Percentiles rank a stretch among this genome's conserved stretches.
Evolutionary conservation across 2,329 filamentous ascomycete genomes (phyloP).

Genomic region (Alternaria postmessia): DNA sequence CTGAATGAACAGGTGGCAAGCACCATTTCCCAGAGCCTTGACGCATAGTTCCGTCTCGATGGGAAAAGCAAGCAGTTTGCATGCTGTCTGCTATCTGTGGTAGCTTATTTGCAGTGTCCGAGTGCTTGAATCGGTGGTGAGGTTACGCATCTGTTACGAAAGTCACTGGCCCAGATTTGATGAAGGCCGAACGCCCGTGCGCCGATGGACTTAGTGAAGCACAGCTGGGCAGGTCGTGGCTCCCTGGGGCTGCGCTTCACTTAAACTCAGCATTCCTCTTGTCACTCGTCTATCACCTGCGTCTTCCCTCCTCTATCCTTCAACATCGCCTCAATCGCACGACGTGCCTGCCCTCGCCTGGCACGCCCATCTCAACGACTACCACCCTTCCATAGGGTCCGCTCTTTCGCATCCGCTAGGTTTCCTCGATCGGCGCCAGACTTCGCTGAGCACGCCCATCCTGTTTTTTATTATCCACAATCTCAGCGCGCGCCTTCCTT

Average conservation of each 20-base stretch:
- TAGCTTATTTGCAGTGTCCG: background rate
- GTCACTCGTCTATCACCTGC: constrained; percentile 27
- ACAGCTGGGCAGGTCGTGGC: constrained; percentile 24
- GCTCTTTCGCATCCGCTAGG: constrained; percentile 36
- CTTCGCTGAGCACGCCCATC: constrained; percentile 41
- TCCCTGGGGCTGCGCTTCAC: constrained; percentile 37
- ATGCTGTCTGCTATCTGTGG: background rate
- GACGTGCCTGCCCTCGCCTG: constrained; percentile 24
- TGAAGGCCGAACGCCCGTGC: constrained; percentile 35
- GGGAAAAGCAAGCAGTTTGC: background rate
- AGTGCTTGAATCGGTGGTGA: constrained; percentile 4
- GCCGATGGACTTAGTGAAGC: constrained; percentile 30
- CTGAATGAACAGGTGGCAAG: constrained; percentile 14
- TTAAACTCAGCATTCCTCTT: constrained; percentile 44
- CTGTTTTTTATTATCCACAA: constrained; percentile 31
- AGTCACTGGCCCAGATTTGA: constrained; percentile 35
- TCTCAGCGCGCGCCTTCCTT: constrained; percentile 30
- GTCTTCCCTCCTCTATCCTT: constrained; percentile 31
- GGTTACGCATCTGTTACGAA: constrained; percentile 29
- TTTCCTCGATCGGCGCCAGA: constrained; percentile 35
- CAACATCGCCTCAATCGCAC: constrained; percentile 19
- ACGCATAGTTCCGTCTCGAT: background rate
- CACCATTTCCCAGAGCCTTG: constrained; percentile 3
- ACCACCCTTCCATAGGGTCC: constrained; percentile 27
- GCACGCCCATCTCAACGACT: constrained; percentile 24